A percentile compares a stretch with the other conserved stretches of the same genome.
phyloP scores from a whole-genome alignment of 1,284 basidiomycete genomes.

The Boletus smithii region DNA sequence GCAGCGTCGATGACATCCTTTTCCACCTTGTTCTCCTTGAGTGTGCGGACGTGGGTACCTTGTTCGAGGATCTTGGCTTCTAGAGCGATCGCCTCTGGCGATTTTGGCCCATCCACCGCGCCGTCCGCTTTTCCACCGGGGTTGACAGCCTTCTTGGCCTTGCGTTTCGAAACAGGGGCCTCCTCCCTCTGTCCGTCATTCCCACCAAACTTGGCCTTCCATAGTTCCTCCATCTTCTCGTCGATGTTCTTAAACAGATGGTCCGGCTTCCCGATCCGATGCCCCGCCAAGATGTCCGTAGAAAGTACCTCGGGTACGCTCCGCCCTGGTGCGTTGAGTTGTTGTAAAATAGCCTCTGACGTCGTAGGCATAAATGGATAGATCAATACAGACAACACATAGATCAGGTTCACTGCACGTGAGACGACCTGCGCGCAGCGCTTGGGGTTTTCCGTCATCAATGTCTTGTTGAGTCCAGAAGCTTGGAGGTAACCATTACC shows the following conservation, averaged over 20 bases:
- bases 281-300: conserved; percentile 85
- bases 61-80: conserved; percentile 75
- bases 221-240: conserved; percentile 83
- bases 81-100: conserved; percentile 58
- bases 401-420: conserved; percentile 92
- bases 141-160: conserved; percentile 43
- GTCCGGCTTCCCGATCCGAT: conserved; percentile 81
- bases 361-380: conserved; percentile 98
- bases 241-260: conserved; percentile 96
- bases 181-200: conserved; percentile 40
- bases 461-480: conserved; percentile 86
- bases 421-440: conserved; percentile 90
- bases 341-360: conserved; percentile 75
- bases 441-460: conserved; percentile 77
- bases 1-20: conserved; percentile 66
- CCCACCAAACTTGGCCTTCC: conserved; percentile 82
- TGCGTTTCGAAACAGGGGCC: conserved; percentile 51
- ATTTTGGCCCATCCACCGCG: conserved; percentile 46
- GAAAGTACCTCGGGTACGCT: conserved; percentile 64
- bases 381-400: conserved; percentile 79
- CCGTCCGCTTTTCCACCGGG: conserved; percentile 20
- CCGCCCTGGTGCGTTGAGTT: conserved; percentile 89
- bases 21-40: conserved; percentile 66
- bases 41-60: conserved; percentile 62
- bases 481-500: conserved; percentile 95